Evolutionary conservation across 2,329 filamentous ascomycete species (phyloP).

Genomic region (Talaromyces rugulosus): DNA sequence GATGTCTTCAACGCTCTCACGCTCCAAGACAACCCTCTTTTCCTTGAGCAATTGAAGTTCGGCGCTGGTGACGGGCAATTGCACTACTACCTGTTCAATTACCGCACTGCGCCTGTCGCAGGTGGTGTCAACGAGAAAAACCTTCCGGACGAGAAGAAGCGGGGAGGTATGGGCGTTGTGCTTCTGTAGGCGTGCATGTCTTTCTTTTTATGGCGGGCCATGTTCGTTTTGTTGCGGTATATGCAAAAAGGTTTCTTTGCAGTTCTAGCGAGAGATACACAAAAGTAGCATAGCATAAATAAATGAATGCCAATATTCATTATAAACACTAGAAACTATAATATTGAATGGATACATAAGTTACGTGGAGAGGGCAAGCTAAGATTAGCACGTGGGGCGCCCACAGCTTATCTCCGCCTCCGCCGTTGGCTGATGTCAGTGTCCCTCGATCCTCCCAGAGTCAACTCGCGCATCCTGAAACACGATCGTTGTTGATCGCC

Average conservation of each 20-base stretch:
- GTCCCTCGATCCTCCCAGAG: neutral
- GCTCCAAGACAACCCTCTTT: slow-evolving; percentile 87
- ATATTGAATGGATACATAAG: neutral
- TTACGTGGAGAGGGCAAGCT: neutral
- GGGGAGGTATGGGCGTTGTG: slow-evolving; percentile 86
- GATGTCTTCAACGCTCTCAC: slow-evolving; percentile 97
- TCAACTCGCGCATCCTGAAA: neutral
- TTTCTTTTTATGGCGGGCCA: neutral
- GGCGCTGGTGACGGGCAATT: slow-evolving; percentile 90
- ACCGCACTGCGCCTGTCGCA: slow-evolving; percentile 76
- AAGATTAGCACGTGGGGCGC: neutral
- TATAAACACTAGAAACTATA: neutral
- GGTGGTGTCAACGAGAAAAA: slow-evolving; percentile 82
- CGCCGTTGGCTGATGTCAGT: neutral
- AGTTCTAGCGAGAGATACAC: neutral
- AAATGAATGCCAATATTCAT: neutral
- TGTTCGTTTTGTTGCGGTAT: neutral
- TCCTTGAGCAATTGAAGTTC: slow-evolving; percentile 91
- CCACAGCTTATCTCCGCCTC: neutral
- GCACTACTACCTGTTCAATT: slow-evolving; percentile 98
- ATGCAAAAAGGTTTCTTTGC: neutral
- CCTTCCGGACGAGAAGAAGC: slow-evolving; percentile 67
- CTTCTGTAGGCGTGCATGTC: slow-evolving; percentile 56
- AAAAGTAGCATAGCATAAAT: neutral
- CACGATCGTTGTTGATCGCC: neutral